These are phyloP conservation scores for Epichloe amarillans DNA, from an alignment of 2,329 filamentous ascomycete species.

Conservation along the genomic window DNA sequence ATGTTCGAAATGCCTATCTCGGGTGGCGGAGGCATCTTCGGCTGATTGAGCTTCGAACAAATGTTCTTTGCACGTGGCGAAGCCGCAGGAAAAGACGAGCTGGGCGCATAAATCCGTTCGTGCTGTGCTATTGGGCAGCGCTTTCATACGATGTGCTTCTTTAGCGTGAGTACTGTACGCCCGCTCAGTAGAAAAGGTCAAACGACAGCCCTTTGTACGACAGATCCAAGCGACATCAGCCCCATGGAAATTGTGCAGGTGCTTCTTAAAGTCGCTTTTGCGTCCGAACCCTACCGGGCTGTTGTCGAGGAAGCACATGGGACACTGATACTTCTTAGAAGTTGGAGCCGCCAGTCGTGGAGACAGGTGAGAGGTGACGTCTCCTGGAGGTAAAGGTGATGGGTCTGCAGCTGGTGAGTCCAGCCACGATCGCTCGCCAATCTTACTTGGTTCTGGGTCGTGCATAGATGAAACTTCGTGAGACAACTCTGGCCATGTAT, in stretches of 20 bases:
- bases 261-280: constrained; percentile 36
- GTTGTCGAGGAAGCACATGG: constrained; percentile 32
- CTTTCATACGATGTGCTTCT: constrained; percentile 28
- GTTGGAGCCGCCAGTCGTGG: constrained; percentile 24
- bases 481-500: constrained; percentile 23
- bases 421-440: constrained; percentile 25
- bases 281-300: constrained; percentile 32
- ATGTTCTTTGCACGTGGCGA: constrained; percentile 27
- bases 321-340: constrained; percentile 30
- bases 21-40: constrained; percentile 22
- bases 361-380: constrained; percentile 23
- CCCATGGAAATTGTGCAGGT: constrained; percentile 33
- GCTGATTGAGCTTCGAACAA: constrained; percentile 26
- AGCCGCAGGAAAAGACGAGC: constrained; percentile 31
- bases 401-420: constrained; percentile 25
- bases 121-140: constrained; percentile 26
- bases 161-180: constrained; percentile 32
- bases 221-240: constrained; percentile 30
- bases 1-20: constrained; percentile 33
- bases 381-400: constrained; percentile 19
- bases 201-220: constrained; percentile 26
- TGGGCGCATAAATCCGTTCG: constrained; percentile 29
- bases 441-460: constrained; percentile 21
- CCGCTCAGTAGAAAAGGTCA: constrained; percentile 31
- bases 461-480: constrained; percentile 21